phyloP scores from a whole-genome alignment of 2,329 filamentous ascomycete genomes.

The Cladobotryum mycophilum region DNA sequence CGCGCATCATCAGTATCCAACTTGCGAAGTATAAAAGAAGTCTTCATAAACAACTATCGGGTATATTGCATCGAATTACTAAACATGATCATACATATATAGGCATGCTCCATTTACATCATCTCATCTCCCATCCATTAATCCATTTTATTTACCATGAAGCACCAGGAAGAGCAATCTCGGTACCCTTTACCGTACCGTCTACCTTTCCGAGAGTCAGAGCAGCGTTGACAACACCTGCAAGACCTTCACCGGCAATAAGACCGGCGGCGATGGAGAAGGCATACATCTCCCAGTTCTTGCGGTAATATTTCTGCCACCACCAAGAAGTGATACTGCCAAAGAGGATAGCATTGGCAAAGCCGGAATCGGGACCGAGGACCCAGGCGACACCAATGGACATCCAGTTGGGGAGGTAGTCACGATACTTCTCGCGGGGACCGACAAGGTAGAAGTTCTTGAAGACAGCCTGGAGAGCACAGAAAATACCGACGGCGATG shows the following conservation, averaged over 20 bases:
- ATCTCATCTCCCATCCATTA: background rate
- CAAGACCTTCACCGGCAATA: constrained; percentile 58
- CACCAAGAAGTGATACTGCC: constrained; percentile 46
- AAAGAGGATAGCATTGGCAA: constrained; percentile 50
- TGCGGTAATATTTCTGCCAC: constrained; percentile 48
- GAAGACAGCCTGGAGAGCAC: constrained; percentile 44
- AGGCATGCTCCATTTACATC: background rate
- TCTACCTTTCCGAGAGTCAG: constrained; percentile 32
- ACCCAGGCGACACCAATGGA: constrained; percentile 54
- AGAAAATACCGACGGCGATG: constrained; percentile 47
- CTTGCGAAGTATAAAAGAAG: too few species aligned
- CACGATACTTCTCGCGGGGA: constrained; percentile 45
- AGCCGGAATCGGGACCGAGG: constrained; percentile 46
- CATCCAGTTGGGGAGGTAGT: constrained; percentile 59
- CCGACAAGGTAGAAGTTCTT: constrained; percentile 50
- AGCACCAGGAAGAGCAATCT: constrained; percentile 15
- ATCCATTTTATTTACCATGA: constrained; percentile 4
- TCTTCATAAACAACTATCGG: too few species aligned
- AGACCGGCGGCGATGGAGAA: constrained; percentile 56
- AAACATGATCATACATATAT: too few species aligned
- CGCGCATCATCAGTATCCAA: too few species aligned
- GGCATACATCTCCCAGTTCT: constrained; percentile 48
- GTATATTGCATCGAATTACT: too few species aligned
- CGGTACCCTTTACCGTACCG: constrained; percentile 16
- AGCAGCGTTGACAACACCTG: constrained; percentile 53